phyloP scores from a whole-genome alignment of 75 land plant species.

The Pseudotsuga menziesii region DNA sequence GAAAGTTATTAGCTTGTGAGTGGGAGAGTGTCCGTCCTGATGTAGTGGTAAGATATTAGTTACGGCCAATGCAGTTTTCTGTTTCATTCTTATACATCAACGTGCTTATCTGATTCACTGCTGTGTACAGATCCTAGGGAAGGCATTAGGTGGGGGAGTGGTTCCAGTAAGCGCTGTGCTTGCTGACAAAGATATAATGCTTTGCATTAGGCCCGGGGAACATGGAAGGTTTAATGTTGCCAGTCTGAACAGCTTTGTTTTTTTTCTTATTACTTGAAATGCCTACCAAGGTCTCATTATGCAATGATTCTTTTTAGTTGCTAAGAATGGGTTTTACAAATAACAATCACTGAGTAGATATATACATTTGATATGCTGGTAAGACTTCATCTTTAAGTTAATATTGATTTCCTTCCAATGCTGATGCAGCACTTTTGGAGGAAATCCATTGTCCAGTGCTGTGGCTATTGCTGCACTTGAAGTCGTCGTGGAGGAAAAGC shows the following conservation, averaged over 20 bases:
- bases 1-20: constrained; percentile 89
- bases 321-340: background rate
- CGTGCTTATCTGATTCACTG: background rate
- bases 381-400: background rate
- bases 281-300: background rate
- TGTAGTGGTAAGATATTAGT: constrained; percentile 69
- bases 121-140: constrained; percentile 76
- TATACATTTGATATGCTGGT: background rate
- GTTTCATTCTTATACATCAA: background rate
- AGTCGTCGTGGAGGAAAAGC: constrained; percentile 73
- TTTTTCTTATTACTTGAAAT: background rate
- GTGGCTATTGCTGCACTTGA: constrained; percentile 91
- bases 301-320: background rate
- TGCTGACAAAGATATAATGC: constrained; percentile 92
- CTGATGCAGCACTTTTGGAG: constrained; percentile 88
- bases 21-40: constrained; percentile 98
- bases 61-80: background rate
- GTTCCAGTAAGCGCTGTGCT: constrained; percentile 98
- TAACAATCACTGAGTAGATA: background rate
- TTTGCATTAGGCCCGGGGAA: constrained; percentile 92
- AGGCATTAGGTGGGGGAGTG: constrained; percentile 97
- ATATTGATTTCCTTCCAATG: background rate
- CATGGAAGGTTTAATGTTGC: constrained; percentile 85
- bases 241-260: background rate
- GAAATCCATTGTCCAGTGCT: constrained; percentile 96